phyloP scores from a whole-genome alignment of 164 flowering plant genomes.

The Nymphaea colorata region DNA sequence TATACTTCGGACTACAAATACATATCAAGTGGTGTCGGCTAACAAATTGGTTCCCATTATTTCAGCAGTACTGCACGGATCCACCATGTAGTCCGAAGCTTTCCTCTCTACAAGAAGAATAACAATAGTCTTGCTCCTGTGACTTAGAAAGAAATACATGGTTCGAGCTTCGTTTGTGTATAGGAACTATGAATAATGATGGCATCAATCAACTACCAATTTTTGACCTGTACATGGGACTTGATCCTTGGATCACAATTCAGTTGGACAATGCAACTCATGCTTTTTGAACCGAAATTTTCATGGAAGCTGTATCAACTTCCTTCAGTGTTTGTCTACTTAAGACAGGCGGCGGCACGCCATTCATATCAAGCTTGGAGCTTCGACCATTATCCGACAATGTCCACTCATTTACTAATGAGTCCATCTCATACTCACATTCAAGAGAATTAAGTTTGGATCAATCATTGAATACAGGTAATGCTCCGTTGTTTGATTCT shows the following conservation, averaged over 20 bases:
- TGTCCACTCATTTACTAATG: conserved; percentile 3
- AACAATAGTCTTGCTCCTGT: neutral
- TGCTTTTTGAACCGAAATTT: conserved; percentile 15
- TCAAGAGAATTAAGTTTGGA: conserved; percentile 14
- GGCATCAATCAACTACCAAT: conserved; percentile 8
- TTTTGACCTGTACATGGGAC: conserved; percentile 31
- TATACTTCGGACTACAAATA: neutral
- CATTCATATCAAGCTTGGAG: conserved; percentile 34
- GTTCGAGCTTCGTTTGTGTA: conserved; percentile 6
- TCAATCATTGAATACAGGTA: too few relatives aligned
- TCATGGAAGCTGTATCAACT: conserved; percentile 6
- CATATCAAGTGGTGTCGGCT: neutral
- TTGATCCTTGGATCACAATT: conserved; percentile 20
- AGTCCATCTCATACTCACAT: conserved; percentile 14
- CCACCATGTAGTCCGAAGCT: neutral
- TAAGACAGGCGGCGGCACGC: conserved; percentile 24
- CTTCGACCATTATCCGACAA: conserved; percentile 22
- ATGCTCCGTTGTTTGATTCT: too few relatives aligned
- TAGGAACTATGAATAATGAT: conserved; percentile 21
- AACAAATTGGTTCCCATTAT: neutral
- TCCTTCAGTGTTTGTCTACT: conserved; percentile 25
- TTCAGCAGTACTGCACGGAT: neutral
- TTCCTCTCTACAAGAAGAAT: neutral
- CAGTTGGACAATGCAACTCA: conserved; percentile 7
- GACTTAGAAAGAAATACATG: neutral